phyloP scores from a whole-genome alignment of 176 grass and related monocot species.

The Coix lacrymajobi region DNA sequence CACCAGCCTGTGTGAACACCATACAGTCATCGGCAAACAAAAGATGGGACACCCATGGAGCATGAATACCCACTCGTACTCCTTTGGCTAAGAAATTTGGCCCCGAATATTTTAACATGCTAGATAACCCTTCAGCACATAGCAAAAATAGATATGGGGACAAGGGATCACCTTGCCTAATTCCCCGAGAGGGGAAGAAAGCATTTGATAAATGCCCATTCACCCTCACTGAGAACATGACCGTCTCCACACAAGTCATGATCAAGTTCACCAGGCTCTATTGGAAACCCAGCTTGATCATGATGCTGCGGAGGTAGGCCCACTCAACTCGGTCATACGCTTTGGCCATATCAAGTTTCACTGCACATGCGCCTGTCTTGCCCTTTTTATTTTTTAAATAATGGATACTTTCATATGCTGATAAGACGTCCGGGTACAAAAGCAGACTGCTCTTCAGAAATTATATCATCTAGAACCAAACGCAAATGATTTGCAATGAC shows the following conservation, averaged over 20 bases:
- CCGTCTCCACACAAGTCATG: neutral
- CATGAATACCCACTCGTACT: neutral
- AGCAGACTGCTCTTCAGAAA: no score
- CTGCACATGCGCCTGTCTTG: no score
- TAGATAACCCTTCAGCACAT: neutral
- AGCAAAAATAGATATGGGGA: neutral
- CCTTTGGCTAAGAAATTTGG: neutral
- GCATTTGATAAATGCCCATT: neutral
- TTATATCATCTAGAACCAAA: no score
- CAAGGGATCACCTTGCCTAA: neutral
- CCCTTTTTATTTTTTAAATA: no score
- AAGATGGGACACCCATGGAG: neutral
- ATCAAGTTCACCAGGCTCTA: neutral
- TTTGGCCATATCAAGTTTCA: neutral
- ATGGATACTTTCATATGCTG: no score
- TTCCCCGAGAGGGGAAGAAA: neutral
- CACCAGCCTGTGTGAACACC: neutral
- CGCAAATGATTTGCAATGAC: no score
- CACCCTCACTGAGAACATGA: neutral
- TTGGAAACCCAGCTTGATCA: neutral
- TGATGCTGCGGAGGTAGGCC: neutral
- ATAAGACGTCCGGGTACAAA: no score
- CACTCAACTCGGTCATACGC: neutral
- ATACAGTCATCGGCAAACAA: neutral
- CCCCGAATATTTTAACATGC: neutral